Evolutionary conservation across 106 monocot species (phyloP).

Genomic region (Narthecium ossifragum): DNA sequence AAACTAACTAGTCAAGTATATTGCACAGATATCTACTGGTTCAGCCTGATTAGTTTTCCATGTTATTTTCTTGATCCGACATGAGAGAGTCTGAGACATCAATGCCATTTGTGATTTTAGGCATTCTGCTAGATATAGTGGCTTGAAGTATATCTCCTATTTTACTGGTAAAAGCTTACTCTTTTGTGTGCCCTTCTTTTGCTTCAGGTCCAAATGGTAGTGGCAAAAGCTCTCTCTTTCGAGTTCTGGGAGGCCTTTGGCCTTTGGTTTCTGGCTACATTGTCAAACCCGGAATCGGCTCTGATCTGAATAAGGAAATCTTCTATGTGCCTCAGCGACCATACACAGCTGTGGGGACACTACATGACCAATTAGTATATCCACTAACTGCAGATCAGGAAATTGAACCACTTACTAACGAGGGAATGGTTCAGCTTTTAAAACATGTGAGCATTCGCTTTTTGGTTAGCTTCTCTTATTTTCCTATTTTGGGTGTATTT

Average conservation of each 20-base stretch:
- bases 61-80: no score
- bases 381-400: conserved; percentile 84
- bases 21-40: no score
- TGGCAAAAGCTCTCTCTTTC: conserved; percentile 97
- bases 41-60: no score
- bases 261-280: conserved; percentile 90
- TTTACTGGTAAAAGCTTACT: no score
- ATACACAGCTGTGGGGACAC: conserved; percentile 98
- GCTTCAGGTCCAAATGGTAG: conserved; percentile 95
- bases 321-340: conserved; percentile 99
- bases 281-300: conserved; percentile 95
- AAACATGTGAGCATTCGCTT: conserved; percentile 58
- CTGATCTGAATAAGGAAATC: conserved; percentile 99
- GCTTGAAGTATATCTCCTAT: no score
- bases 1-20: no score
- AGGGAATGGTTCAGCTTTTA: conserved; percentile 81
- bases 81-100: no score
- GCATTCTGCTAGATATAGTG: no score
- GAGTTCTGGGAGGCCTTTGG: conserved; percentile 99
- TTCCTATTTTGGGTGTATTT: no score
- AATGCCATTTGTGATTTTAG: no score
- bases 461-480: neutral
- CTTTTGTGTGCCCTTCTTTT: neutral
- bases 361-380: conserved; percentile 96
- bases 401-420: conserved; percentile 65